These are phyloP conservation scores for Mrakia hoshinonis DNA, from an alignment of 768 basidiomycete species.

Conservation along the genomic window DNA sequence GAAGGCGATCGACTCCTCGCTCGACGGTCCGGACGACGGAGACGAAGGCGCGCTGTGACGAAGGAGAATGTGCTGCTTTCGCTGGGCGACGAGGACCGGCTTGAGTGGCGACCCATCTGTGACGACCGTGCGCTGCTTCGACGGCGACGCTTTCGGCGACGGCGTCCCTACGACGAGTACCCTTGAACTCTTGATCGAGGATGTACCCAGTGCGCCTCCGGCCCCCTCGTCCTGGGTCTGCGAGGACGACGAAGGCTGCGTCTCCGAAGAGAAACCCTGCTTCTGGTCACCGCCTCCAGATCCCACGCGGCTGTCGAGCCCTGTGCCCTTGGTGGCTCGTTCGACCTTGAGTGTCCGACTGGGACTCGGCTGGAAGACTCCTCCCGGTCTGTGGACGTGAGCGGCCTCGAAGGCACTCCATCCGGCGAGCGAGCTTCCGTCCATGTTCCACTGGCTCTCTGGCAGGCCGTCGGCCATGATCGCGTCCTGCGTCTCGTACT, in stretches of 20 bases:
- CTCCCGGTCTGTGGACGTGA: not conserved
- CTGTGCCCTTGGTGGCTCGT: not conserved
- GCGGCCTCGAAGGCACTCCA: slow-evolving; percentile 9
- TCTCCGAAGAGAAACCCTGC: not conserved
- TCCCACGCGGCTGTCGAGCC: not conserved
- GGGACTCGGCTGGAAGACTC: not conserved
- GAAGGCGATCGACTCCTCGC: slow-evolving; percentile 3
- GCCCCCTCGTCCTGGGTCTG: not conserved
- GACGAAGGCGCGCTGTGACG: not conserved
- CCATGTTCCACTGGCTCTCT: not conserved
- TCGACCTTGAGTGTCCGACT: not conserved
- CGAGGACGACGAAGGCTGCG: not conserved
- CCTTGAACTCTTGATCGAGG: not conserved
- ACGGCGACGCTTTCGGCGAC: not conserved
- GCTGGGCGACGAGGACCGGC: not conserved
- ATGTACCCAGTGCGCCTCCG: not conserved
- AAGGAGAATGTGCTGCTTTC: not conserved
- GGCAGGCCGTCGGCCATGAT: not conserved
- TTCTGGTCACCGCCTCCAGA: not conserved
- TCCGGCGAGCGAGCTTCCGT: not conserved
- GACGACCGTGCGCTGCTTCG: not conserved
- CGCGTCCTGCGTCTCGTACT: slow-evolving; percentile 7
- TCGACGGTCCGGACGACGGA: not conserved
- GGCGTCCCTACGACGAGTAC: slow-evolving; percentile 1
- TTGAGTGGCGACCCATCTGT: not conserved